Base-by-base conservation (phyloP, 352 stramenopile species). In the Globisporangium nunn region DNA sequence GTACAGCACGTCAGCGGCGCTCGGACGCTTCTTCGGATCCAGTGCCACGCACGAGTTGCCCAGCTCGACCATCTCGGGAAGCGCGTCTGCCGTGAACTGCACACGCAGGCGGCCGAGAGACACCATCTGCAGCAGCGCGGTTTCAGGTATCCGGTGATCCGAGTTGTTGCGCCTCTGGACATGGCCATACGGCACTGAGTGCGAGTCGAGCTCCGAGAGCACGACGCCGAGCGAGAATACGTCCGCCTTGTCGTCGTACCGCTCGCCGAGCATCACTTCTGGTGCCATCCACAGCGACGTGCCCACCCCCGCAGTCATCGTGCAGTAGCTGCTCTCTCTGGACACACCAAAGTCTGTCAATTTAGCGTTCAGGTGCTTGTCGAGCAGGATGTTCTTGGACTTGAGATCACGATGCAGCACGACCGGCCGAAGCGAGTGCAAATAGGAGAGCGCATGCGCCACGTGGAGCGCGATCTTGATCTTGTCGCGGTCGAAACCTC, bases 191-290 rank as follows among this genome's bases (percentile, higher is more conserved):
- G n/a, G n/a, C n/a, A n/a, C n/a, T n/a, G n/a, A n/a, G 53, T 88
- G 76, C 33, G 78, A 88, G 47, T 94, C 84, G 10, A 94, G 59
- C 61, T 94, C 84, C 33, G 78, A 85, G 66, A 93, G 68, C 39
- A 91, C 80, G 52, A 93, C 85, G 23, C 82, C 82, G 44, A 92
- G 91, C 31, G 83, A 91, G 61, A 83, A 93, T 39, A 93, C 88
- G 52, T 93, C 83, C 30, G 81, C 77, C 61, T 89, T 89, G 59
- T 90, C 79, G 28, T 81, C 67, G 57, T 81, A 70, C 15, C 76
- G 37, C 47, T 81, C 72, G 0, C 58, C 70, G 6, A 78, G 37
- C 31, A 81, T 43, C 37, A 43, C 37, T 10, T 43, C 37, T 10
- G 37, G 37, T 3, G 37, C 37, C 37, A 43, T 43, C 37, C 37